These are phyloP conservation scores for Phaeosphaeriaceae sp. DNA, from an alignment of 2,329 filamentous ascomycete genomes.

Conservation along the genomic window DNA sequence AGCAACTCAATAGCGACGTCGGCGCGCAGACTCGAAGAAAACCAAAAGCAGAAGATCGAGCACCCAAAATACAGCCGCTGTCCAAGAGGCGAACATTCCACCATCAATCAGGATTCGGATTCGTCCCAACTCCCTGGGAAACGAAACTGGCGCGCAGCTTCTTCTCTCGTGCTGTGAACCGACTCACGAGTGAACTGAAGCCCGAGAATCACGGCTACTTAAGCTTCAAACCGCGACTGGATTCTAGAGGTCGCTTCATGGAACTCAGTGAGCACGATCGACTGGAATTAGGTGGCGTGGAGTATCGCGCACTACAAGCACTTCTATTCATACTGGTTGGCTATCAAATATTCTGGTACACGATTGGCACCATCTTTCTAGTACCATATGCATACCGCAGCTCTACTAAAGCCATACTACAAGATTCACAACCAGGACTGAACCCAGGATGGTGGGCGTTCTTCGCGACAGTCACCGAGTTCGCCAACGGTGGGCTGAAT, in stretches of 20 bases:
- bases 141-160: slow-evolving; percentile 29
- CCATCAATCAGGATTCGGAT: slow-evolving; percentile 35
- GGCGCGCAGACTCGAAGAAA: slow-evolving; percentile 2
- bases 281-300: slow-evolving; percentile 58
- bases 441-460: slow-evolving; percentile 43
- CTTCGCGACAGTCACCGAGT: slow-evolving; percentile 59
- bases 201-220: slow-evolving; percentile 38
- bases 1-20: neutral
- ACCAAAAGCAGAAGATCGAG: slow-evolving; percentile 1
- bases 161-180: slow-evolving; percentile 27
- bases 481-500: slow-evolving; percentile 62
- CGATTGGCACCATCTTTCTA: slow-evolving; percentile 57
- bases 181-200: slow-evolving; percentile 25
- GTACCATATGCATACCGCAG: slow-evolving; percentile 52
- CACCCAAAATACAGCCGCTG: slow-evolving; percentile 17
- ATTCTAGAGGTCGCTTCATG: slow-evolving; percentile 39
- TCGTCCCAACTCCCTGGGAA: slow-evolving; percentile 42
- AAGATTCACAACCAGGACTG: slow-evolving; percentile 45
- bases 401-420: slow-evolving; percentile 51
- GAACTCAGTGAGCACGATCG: slow-evolving; percentile 52
- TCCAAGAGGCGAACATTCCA: slow-evolving; percentile 28
- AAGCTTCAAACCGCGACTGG: slow-evolving; percentile 40
- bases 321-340: slow-evolving; percentile 56
- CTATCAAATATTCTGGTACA: slow-evolving; percentile 43
- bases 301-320: slow-evolving; percentile 59